Evolutionary conservation across 2,329 filamentous ascomycete species (phyloP).

Genomic region (Chaetomiaceae sp.): DNA sequence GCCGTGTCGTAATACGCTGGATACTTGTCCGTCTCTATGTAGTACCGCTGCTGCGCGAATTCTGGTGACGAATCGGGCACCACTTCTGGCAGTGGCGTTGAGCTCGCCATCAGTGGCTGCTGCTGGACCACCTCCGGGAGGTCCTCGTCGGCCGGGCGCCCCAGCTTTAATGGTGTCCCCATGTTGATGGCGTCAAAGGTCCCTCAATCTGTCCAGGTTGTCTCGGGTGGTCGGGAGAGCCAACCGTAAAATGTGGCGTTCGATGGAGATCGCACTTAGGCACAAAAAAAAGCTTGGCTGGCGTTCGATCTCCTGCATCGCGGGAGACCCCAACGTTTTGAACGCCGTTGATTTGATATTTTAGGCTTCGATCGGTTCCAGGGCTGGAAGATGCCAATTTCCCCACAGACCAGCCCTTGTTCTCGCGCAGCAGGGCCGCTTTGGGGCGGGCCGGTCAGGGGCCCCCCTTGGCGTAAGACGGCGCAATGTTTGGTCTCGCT

Average conservation of each 20-base stretch:
- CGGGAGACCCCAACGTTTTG: slow-evolving; percentile 1
- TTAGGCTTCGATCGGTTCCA: background rate
- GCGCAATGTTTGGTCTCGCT: slow-evolving; percentile 11
- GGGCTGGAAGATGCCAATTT: background rate
- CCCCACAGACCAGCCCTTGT: slow-evolving; percentile 2
- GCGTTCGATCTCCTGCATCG: background rate
- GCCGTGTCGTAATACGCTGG: slow-evolving; percentile 21
- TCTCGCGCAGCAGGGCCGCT: too few species aligned
- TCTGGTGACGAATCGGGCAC: slow-evolving; percentile 22
- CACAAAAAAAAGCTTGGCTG: slow-evolving; percentile 3
- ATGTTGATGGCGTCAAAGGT: background rate
- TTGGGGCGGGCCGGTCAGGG: background rate
- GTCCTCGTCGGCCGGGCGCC: slow-evolving; percentile 20
- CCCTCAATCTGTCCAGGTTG: background rate
- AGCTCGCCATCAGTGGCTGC: background rate
- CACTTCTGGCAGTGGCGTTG: slow-evolving; percentile 11
- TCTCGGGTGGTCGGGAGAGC: background rate
- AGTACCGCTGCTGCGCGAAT: slow-evolving; percentile 13
- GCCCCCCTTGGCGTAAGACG: slow-evolving; percentile 23
- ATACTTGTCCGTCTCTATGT: slow-evolving; percentile 24
- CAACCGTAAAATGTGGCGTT: slow-evolving; percentile 12
- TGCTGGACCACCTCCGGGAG: slow-evolving; percentile 27
- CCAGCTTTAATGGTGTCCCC: slow-evolving; percentile 11
- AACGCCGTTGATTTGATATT: slow-evolving; percentile 5
- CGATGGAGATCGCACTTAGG: background rate